phyloP scores from a whole-genome alignment of 805 yeast species.

The Maudiozyma turicensis region DNA sequence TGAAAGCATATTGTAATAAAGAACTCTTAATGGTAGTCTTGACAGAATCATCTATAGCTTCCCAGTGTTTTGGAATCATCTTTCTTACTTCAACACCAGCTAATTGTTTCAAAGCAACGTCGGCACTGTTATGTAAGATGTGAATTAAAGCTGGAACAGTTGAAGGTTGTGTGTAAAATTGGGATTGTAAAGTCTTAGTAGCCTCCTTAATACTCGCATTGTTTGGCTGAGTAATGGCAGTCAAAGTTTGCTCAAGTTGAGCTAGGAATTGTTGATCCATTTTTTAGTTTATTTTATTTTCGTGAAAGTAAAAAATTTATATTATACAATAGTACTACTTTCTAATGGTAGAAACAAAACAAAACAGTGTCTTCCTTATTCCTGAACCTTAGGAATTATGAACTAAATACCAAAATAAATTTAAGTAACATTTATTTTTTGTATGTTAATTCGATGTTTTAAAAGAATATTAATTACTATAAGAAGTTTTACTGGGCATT shows the following conservation, averaged over 20 bases:
- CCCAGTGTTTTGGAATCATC: constrained; percentile 66
- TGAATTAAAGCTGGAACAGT: constrained; percentile 78
- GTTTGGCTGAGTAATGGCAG: constrained; percentile 73
- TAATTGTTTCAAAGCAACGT: constrained; percentile 70
- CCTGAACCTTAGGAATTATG: too few species aligned
- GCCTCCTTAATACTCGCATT: constrained; percentile 76
- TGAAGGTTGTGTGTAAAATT: constrained; percentile 59
- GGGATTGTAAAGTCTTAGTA: constrained; percentile 59
- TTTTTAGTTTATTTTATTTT: background rate
- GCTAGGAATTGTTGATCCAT: constrained; percentile 68
- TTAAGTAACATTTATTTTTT: background rate
- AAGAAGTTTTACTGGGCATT: background rate
- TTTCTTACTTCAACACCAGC: constrained; percentile 97
- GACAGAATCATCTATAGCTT: constrained; percentile 31
- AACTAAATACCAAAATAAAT: too few species aligned
- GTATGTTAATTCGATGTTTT: background rate
- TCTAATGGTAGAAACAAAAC: background rate
- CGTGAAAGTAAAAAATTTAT: background rate
- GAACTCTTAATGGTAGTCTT: constrained; percentile 58
- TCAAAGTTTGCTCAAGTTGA: constrained; percentile 69
- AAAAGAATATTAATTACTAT: background rate
- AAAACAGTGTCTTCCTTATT: too few species aligned
- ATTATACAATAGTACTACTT: background rate
- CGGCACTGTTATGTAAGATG: constrained; percentile 59
- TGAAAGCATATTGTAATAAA: constrained; percentile 58